Percentiles rank a stretch among this genome's conserved stretches.
phyloP scores from a whole-genome alignment of 805 yeast genomes.

The Nakazawaea siamensis region DNA sequence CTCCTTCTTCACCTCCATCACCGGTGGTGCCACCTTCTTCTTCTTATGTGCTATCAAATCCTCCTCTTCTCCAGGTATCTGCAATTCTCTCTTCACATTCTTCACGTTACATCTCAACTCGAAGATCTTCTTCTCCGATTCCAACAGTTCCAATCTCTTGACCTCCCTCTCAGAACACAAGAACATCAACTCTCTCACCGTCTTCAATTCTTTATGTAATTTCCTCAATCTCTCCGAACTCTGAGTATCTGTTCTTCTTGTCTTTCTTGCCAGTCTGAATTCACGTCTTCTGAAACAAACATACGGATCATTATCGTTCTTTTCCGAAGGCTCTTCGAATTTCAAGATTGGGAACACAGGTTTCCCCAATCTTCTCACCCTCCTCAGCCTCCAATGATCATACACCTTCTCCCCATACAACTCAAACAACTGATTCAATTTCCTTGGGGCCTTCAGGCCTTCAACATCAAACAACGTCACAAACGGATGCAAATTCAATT shows the following conservation, averaged over 20 bases:
- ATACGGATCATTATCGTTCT: conserved; percentile 92
- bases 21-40: conserved; percentile 32
- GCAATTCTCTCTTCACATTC: conserved; percentile 62
- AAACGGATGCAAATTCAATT: conserved; percentile 46
- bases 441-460: conserved; percentile 29
- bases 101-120: conserved; percentile 67
- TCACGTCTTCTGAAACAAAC: conserved; percentile 94
- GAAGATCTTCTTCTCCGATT: conserved; percentile 60
- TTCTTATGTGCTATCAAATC: conserved; percentile 72
- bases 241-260: conserved; percentile 88
- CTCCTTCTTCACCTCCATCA: conserved; percentile 13
- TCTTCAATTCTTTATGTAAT: conserved; percentile 67
- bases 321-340: conserved; percentile 81
- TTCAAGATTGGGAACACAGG: conserved; percentile 66
- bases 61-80: conserved; percentile 78
- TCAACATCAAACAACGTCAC: conserved; percentile 51
- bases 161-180: conserved; percentile 71
- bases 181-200: conserved; percentile 62
- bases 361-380: conserved; percentile 61
- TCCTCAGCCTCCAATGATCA: conserved; percentile 74
- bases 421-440: conserved; percentile 40
- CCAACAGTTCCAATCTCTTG: conserved; percentile 50
- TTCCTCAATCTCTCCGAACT: conserved; percentile 76
- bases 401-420: conserved; percentile 62
- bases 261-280: conserved; percentile 90